Conservation (phyloP, 306 rosid species). For the Prunus armeniaca region DNA sequence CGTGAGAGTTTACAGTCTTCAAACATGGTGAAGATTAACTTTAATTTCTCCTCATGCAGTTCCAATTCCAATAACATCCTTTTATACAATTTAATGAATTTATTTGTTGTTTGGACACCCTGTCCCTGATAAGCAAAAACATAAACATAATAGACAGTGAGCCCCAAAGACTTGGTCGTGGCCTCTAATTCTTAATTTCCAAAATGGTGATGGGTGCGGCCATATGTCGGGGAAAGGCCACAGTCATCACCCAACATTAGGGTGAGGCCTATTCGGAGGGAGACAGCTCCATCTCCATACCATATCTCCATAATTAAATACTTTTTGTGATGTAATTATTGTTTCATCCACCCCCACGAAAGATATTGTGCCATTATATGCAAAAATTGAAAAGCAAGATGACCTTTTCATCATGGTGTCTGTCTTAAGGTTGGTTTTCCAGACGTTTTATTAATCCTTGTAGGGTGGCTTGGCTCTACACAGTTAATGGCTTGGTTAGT, state of each 20-base stretch:
- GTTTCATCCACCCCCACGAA: slow-evolving; percentile 25
- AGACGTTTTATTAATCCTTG: background rate
- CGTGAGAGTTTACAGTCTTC: too few relatives aligned
- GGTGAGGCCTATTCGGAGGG: slow-evolving; percentile 31
- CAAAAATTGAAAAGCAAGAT: background rate
- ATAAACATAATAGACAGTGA: background rate
- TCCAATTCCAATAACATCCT: background rate
- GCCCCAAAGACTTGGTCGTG: background rate
- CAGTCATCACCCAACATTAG: slow-evolving; percentile 27
- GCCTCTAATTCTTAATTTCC: slow-evolving; percentile 6
- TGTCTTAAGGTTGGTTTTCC: background rate
- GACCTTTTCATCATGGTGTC: slow-evolving; percentile 6
- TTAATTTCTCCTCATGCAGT: background rate
- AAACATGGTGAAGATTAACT: background rate
- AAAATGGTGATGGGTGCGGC: slow-evolving; percentile 35
- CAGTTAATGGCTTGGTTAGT: background rate
- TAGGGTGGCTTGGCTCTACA: slow-evolving; percentile 4
- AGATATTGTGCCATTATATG: slow-evolving; percentile 2
- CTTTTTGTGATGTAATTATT: slow-evolving; percentile 20
- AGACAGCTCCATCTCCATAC: slow-evolving; percentile 26
- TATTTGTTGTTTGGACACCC: background rate
- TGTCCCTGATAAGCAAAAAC: background rate
- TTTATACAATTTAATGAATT: background rate
- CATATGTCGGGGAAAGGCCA: slow-evolving; percentile 41
- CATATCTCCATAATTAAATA: slow-evolving; percentile 22